Base-by-base conservation (phyloP, 2,329 filamentous ascomycete genomes). In the Nigrospora osmanthi region DNA sequence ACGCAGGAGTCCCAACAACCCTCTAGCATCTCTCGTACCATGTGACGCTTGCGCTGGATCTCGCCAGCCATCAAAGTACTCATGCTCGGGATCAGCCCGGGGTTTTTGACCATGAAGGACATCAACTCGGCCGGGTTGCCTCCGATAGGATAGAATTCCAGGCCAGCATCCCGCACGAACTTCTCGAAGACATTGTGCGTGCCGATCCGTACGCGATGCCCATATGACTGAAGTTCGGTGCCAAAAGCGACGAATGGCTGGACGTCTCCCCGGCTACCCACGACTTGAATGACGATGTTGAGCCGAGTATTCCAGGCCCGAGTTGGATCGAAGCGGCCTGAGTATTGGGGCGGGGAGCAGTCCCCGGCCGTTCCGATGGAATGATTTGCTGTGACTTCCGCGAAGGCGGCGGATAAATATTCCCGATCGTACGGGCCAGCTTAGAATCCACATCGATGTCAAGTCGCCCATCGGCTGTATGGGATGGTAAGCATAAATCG, bases 1-100 rank as follows among this genome's bases (percentile, higher is more conserved):
- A 88, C 84, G 58, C 89, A 95, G 0, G 87, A 89, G 54, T 84
- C 74, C 90, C 89, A 95, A 56, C 87, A 93, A 0, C 89, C 89
- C 19, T 85, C 70, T n/a, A 95, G 68, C 49, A 93, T 90, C 49
- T 87, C 77, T 47, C 82, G 80, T 49, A 94, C 89, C 14, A 85
- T 67, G 34, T 63, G 59, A 5, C 54, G 56, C 32, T 66, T 59
- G 14, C 61, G 51, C 44, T 63, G 52, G 6, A 69, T 53, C 17
- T 67, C 66, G 7, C 66, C 66, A 2, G 54, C 64, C 32, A 51
- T 60, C 16, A 68, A 47, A 34, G 60, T 68, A 39, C 61, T 52
- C n/a, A 60, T 54, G 37, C 52, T 62, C 2, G 66, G 66, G 14
- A 69, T 40, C 11, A 69, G 48, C 0, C 65, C 62, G 0, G 66